Conservation (phyloP, 768 basidiomycete genomes). For the Russula emetica region DNA sequence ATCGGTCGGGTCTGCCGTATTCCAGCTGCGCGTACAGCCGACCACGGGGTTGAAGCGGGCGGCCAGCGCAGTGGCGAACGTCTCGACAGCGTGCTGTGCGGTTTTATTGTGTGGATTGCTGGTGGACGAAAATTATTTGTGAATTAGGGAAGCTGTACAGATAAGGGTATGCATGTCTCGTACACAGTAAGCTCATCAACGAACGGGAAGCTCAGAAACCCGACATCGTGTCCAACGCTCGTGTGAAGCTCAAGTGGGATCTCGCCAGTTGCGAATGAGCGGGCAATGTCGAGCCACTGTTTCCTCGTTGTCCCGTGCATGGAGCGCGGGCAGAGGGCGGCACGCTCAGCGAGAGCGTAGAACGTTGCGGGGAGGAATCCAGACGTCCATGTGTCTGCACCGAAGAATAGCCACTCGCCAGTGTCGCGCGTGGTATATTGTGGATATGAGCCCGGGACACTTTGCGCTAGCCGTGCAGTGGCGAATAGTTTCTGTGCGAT, state of each 20-base stretch:
- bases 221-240: slow-evolving; percentile 61
- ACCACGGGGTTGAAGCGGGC: slow-evolving; percentile 54
- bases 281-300: slow-evolving; percentile 45
- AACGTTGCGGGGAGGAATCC: slow-evolving; percentile 54
- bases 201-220: slow-evolving; percentile 68
- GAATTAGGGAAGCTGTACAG: not conserved
- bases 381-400: slow-evolving; percentile 59
- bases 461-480: slow-evolving; percentile 40
- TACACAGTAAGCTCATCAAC: slow-evolving; percentile 57
- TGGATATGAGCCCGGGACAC: slow-evolving; percentile 47
- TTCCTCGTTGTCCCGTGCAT: slow-evolving; percentile 43
- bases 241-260: slow-evolving; percentile 47
- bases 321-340: slow-evolving; percentile 43
- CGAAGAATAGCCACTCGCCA: slow-evolving; percentile 53
- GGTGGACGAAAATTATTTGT: not conserved
- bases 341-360: slow-evolving; percentile 56
- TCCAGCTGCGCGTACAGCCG: slow-evolving; percentile 70
- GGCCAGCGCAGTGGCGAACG: slow-evolving; percentile 55
- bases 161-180: slow-evolving; percentile 29
- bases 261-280: slow-evolving; percentile 38
- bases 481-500: slow-evolving; percentile 55
- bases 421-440: slow-evolving; percentile 51
- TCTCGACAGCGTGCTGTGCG: slow-evolving; percentile 50
- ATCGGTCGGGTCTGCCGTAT: slow-evolving; percentile 52
- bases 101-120: slow-evolving; percentile 58